phyloP scores from a whole-genome alignment of 2,329 filamentous ascomycete genomes.

The Claviceps maximensis region DNA sequence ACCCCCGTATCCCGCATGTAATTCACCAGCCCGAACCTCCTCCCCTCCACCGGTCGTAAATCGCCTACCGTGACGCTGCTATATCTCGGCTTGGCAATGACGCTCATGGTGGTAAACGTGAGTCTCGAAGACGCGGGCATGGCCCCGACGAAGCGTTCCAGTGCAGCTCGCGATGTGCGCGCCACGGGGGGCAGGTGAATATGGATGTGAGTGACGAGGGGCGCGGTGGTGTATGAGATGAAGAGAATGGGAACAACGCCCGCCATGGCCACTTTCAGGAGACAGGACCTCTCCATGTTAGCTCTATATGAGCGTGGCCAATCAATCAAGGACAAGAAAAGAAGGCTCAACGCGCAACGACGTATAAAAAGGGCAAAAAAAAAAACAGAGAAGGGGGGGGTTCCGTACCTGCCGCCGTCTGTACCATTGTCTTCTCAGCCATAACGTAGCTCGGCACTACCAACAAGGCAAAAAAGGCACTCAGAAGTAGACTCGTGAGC shows the following conservation, averaged over 20 bases:
- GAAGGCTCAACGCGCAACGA: background rate
- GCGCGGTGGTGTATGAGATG: constrained; percentile 50
- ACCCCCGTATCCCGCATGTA: constrained; percentile 22
- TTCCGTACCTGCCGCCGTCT: constrained; percentile 26
- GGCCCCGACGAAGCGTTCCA: constrained; percentile 37
- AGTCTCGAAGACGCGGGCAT: constrained; percentile 33
- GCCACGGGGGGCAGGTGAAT: constrained; percentile 54
- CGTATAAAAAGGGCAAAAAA: background rate
- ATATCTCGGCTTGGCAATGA: constrained; percentile 40
- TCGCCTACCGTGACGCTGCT: constrained; percentile 28
- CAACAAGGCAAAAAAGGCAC: constrained; percentile 51
- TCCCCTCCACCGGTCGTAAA: constrained; percentile 15
- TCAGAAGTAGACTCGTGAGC: constrained; percentile 56
- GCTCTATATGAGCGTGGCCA: background rate
- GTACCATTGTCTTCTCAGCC: constrained; percentile 23
- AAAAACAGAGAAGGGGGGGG: background rate
- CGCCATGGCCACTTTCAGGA: constrained; percentile 37
- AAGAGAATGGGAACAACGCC: constrained; percentile 53
- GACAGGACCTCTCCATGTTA: background rate
- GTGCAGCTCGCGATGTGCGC: constrained; percentile 42
- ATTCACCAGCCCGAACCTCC: constrained; percentile 27
- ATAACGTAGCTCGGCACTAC: constrained; percentile 46
- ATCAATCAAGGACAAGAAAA: background rate
- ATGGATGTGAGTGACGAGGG: constrained; percentile 61
- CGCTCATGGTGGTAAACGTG: constrained; percentile 41